Conservation (phyloP, 306 rosid species). For the Dalbergia cultrata region DNA sequence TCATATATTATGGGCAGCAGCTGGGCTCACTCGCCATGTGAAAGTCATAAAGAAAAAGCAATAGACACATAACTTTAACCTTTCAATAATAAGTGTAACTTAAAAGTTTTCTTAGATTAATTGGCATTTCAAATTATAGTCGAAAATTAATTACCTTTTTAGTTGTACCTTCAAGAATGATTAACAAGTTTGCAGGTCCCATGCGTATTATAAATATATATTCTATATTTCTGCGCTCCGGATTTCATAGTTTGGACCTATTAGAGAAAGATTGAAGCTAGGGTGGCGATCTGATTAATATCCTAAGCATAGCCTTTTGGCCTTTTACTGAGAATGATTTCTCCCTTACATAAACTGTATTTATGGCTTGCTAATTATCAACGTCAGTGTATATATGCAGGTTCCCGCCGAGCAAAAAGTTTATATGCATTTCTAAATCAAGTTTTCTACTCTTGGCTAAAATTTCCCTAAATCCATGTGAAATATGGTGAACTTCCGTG, state of each 20-base stretch:
- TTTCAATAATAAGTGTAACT: constrained; percentile 45
- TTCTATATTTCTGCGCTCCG: background rate
- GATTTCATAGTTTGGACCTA: background rate
- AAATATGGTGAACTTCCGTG: background rate
- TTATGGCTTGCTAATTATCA: background rate
- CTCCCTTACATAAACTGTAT: background rate
- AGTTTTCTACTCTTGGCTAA: background rate
- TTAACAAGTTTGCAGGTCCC: constrained; percentile 48
- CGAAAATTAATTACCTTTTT: constrained; percentile 45
- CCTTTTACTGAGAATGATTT: constrained; percentile 19
- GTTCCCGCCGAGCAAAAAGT: background rate
- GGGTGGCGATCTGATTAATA: background rate
- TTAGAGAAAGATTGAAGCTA: background rate
- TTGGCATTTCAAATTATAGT: constrained; percentile 53
- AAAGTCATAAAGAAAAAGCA: constrained; percentile 48
- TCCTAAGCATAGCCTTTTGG: constrained; percentile 5
- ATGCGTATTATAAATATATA: background rate
- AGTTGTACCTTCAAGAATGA: constrained; percentile 35
- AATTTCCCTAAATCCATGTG: background rate
- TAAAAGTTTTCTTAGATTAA: constrained; percentile 41
- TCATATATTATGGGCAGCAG: constrained; percentile 49
- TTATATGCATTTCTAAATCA: background rate
- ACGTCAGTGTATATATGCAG: background rate
- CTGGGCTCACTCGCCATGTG: constrained; percentile 65
- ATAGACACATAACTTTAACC: constrained; percentile 36